Conservation (phyloP, 2,329 filamentous ascomycete species). For the Escovopsis sp. region DNA sequence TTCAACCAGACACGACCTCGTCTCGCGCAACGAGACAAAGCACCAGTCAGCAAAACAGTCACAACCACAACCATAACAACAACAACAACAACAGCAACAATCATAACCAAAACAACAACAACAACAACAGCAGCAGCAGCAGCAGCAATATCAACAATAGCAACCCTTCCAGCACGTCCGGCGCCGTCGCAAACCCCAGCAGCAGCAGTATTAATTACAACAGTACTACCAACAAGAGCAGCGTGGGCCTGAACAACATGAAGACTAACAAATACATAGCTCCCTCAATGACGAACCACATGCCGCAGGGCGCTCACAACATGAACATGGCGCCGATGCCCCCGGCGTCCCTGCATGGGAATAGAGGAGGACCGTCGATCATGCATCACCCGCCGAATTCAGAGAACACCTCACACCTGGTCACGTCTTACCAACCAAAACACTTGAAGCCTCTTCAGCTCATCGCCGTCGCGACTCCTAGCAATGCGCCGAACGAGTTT, state of each 20-base stretch:
- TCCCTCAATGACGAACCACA: slow-evolving; percentile 13
- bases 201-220: background rate
- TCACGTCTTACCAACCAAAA: slow-evolving; percentile 57
- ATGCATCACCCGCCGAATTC: slow-evolving; percentile 38
- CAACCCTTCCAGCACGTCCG: no score
- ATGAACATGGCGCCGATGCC: slow-evolving; percentile 17
- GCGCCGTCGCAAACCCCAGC: no score
- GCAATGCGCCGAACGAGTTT: slow-evolving; percentile 57
- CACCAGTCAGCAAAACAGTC: slow-evolving; percentile 26
- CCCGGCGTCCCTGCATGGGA: slow-evolving; percentile 16
- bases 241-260: slow-evolving; percentile 8
- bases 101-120: no score
- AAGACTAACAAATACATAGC: slow-evolving; percentile 1
- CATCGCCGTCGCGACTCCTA: slow-evolving; percentile 60
- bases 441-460: slow-evolving; percentile 48
- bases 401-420: slow-evolving; percentile 43
- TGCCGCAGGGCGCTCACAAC: slow-evolving; percentile 20
- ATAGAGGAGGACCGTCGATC: slow-evolving; percentile 29
- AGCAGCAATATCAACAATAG: no score
- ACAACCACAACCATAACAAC: background rate
- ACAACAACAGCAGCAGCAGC: no score
- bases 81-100: background rate
- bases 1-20: slow-evolving; percentile 63
- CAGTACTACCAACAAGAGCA: background rate
- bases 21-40: slow-evolving; percentile 48